Evolutionary conservation across 306 rosid species (phyloP), one percentile per base, ranked within the genome.

Genomic region (Mimosa pudica): DNA sequence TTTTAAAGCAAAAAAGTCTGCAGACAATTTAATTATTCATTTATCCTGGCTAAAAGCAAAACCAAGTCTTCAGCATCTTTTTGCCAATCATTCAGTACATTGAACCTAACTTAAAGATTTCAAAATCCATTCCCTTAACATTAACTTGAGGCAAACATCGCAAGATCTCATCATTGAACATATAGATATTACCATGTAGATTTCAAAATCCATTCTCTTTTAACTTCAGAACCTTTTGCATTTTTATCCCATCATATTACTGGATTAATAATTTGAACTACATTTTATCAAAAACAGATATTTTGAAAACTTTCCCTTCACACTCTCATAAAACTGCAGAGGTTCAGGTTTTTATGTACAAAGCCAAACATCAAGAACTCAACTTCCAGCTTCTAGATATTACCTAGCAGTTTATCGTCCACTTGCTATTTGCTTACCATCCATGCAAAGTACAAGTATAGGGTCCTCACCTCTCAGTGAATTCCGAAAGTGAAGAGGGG

Each of bases 401-500:
- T 24, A 71, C 36, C 20, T 48, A 64, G 17, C 38, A 71, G 55
- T 66, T 71, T 33, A 35, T 30, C 70, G 81, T 55, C 52, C 7
- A 32, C 52, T 44, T 30, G 36, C 38, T 16, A 24, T 8, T 30
- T 36, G 20, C 32, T 48, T 70, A 45, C 32, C 36, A 30, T 75
- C 71, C 71, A 69, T 76, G 64, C 14, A 18, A 63, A 81, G 66
- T 35, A 44, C 63, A 72, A 58, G 67, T 46, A 75, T 36, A 47
- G 44, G 42, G 80, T 76, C 45, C 80, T 14, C 82, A 94, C 98
- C 95, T 91, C 88, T 91, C 92, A 63, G 92, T 84, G 79, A 94
- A 92, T 79, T 94, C 97, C 73, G 90, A 84, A 79, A 94, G 90
- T 74, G 98, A 90, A 61, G 87, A 73, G 11, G 97, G 98, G 49